These are phyloP conservation scores for Drosera spatulata DNA, from an alignment of 179 eudicot genomes.

Conservation along the genomic window DNA sequence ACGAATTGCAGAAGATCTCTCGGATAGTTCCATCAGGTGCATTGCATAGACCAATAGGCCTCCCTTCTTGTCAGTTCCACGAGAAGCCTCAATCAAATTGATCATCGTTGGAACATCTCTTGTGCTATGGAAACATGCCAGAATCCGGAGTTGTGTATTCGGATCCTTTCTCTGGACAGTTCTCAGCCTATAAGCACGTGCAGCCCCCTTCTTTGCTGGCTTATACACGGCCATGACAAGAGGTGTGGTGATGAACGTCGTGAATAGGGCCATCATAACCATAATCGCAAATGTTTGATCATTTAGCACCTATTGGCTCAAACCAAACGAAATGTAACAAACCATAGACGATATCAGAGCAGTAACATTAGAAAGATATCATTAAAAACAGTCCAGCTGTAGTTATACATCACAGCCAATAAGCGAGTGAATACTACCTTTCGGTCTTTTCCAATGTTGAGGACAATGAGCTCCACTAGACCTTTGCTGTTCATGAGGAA, in stretches of 20 bases:
- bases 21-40: slow-evolving; percentile 79
- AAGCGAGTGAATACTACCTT: slow-evolving; percentile 27
- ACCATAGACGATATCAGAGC: no score
- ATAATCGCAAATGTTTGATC: slow-evolving; percentile 85
- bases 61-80: slow-evolving; percentile 43
- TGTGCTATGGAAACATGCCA: slow-evolving; percentile 66
- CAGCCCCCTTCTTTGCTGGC: slow-evolving; percentile 42
- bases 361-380: no score
- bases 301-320: slow-evolving; percentile 50
- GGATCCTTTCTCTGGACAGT: slow-evolving; percentile 44
- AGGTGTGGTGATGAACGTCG: slow-evolving; percentile 85
- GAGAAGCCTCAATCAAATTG: slow-evolving; percentile 55
- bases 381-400: background rate
- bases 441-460: slow-evolving; percentile 81
- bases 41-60: slow-evolving; percentile 54
- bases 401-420: background rate
- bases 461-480: slow-evolving; percentile 86
- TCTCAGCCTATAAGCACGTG: slow-evolving; percentile 34
- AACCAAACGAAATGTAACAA: background rate
- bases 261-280: slow-evolving; percentile 83
- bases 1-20: slow-evolving; percentile 61
- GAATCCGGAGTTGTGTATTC: slow-evolving; percentile 36
- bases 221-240: slow-evolving; percentile 64
- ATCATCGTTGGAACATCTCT: slow-evolving; percentile 52
- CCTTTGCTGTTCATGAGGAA: slow-evolving; percentile 89